Evolutionary conservation across 805 yeast genomes (phyloP).

Genomic region (Maudiozyma turicensis): DNA sequence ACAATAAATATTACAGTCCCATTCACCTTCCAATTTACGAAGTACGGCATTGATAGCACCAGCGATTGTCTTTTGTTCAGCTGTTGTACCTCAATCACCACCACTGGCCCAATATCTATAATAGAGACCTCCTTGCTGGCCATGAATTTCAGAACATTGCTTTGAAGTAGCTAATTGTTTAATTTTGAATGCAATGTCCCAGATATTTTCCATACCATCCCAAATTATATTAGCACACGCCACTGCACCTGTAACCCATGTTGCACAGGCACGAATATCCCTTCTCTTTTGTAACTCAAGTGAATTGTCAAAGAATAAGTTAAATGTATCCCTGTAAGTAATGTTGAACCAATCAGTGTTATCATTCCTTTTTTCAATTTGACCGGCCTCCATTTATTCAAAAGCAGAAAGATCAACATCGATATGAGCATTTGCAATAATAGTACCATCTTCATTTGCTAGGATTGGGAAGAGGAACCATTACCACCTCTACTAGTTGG

Average conservation of each 20-base stretch:
- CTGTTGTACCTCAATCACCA: slow-evolving; percentile 1
- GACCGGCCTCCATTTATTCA: background rate
- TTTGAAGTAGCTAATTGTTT: background rate
- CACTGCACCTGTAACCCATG: slow-evolving; percentile 1
- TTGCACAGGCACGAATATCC: background rate
- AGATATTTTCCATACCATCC: background rate
- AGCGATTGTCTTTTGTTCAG: slow-evolving; percentile 1
- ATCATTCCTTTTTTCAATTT: background rate
- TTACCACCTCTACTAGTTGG: background rate
- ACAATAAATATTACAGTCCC: slow-evolving; percentile 3
- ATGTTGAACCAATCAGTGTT: background rate
- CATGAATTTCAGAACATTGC: slow-evolving; percentile 1
- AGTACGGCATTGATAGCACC: slow-evolving; percentile 4
- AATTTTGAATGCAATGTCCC: slow-evolving; percentile 1
- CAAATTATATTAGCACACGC: background rate
- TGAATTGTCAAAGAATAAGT: background rate
- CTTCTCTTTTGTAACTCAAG: background rate
- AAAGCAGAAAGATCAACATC: background rate
- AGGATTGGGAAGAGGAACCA: background rate
- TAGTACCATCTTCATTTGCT: background rate
- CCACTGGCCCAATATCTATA: slow-evolving; percentile 1
- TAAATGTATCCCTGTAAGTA: background rate
- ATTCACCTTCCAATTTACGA: slow-evolving; percentile 1
- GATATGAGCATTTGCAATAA: background rate
- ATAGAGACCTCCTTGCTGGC: background rate